These are phyloP conservation scores for Dalbergia cochinchinensis DNA, from an alignment of 306 rosid genomes.

Conservation along the genomic window DNA sequence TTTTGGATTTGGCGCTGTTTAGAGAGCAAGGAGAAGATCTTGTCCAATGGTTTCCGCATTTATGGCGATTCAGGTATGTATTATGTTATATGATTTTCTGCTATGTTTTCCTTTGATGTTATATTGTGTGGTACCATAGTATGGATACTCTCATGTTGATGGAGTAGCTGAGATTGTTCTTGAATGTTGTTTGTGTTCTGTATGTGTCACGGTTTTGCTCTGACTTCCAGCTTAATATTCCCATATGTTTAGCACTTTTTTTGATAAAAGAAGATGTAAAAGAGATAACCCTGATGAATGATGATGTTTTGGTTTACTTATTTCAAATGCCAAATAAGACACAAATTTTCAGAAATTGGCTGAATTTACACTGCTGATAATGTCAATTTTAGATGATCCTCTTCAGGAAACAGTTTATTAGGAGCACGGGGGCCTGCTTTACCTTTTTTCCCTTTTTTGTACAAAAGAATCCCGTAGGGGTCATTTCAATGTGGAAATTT, in stretches of 20 bases:
- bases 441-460: background rate
- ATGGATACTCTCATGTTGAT: background rate
- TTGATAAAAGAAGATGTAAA: background rate
- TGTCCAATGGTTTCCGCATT: conserved; percentile 45
- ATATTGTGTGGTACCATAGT: background rate
- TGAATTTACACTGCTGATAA: conserved; percentile 10
- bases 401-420: conserved; percentile 25
- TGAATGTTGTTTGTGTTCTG: background rate
- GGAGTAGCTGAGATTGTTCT: conserved; percentile 14
- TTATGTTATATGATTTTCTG: conserved; percentile 5
- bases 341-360: conserved; percentile 17
- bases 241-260: background rate
- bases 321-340: conserved; percentile 4
- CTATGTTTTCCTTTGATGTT: conserved; percentile 34
- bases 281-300: conserved; percentile 1
- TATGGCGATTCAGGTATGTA: conserved; percentile 62
- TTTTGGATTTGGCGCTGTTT: background rate
- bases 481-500: background rate
- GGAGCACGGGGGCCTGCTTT: conserved; percentile 1
- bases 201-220: background rate
- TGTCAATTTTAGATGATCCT: conserved; percentile 4
- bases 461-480: background rate
- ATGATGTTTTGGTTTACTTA: conserved; percentile 21
- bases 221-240: background rate
- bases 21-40: conserved; percentile 31